A percentile compares a stretch with the other conserved stretches of the same genome.
Evolutionary conservation across 2,329 filamentous ascomycete genomes (phyloP).

Genomic region (Endoconidiophora polonica): DNA sequence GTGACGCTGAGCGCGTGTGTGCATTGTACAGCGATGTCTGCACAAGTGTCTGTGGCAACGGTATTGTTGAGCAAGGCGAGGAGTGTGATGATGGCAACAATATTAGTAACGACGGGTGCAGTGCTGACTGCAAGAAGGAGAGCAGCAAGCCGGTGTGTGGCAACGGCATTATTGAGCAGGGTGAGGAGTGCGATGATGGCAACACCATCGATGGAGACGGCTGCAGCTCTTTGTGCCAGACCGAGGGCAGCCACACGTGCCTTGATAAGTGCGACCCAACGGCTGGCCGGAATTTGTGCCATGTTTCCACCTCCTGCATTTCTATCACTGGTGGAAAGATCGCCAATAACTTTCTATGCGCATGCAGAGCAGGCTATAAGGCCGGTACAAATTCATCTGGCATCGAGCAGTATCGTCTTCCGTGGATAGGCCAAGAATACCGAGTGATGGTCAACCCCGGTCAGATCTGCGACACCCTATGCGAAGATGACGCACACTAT

Average conservation of each 20-base stretch:
- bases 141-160: not conserved
- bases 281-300: not conserved
- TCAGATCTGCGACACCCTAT: not conserved
- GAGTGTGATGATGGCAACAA: slow-evolving; percentile 8
- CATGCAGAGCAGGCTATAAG: slow-evolving; percentile 5
- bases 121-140: not conserved
- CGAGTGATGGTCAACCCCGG: slow-evolving; percentile 2
- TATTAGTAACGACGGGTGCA: slow-evolving; percentile 1
- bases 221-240: not conserved
- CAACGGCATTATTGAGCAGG: not conserved
- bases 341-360: not conserved
- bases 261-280: not conserved
- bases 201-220: not conserved
- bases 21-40: slow-evolving; percentile 1
- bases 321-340: not conserved
- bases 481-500: not conserved
- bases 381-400: not conserved
- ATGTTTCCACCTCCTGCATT: not conserved
- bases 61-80: slow-evolving; percentile 6
- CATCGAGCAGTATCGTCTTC: not conserved
- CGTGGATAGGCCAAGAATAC: slow-evolving; percentile 1
- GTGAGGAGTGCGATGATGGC: not conserved
- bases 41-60: slow-evolving; percentile 8
- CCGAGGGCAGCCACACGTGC: not conserved
- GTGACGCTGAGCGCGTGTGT: slow-evolving; percentile 6